Evolutionary conservation across 441 rosid species (phyloP).

Genomic region (Euphorbia celastroides): DNA sequence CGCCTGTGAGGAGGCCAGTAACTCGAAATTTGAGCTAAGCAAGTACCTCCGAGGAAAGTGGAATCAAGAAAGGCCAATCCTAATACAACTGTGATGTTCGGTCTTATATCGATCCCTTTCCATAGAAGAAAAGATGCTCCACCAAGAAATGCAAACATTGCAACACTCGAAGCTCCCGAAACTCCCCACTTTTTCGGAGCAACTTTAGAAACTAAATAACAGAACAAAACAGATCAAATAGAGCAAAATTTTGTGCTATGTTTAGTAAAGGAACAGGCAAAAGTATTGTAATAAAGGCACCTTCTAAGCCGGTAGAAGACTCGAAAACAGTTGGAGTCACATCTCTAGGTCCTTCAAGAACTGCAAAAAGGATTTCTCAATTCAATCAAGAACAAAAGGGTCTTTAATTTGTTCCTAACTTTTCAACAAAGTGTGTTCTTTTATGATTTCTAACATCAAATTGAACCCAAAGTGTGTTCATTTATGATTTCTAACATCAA

Average conservation of each 20-base stretch:
- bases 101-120: conserved; percentile 67
- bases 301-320: conserved; percentile 84
- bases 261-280: not conserved
- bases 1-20: conserved; percentile 87
- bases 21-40: conserved; percentile 74
- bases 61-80: conserved; percentile 68
- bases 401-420: not conserved
- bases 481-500: not conserved
- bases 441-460: not conserved
- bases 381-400: not conserved
- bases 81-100: conserved; percentile 60
- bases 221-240: not conserved
- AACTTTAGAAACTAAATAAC: conserved; percentile 46
- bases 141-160: conserved; percentile 51
- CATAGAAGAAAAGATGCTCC: conserved; percentile 66
- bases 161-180: conserved; percentile 56
- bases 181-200: conserved; percentile 94
- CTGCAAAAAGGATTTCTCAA: conserved; percentile 40
- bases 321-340: conserved; percentile 66
- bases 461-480: not conserved
- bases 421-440: not conserved
- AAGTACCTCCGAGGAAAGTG: conserved; percentile 70
- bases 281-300: conserved; percentile 26
- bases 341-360: conserved; percentile 76
- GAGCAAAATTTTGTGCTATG: not conserved